Evolutionary conservation across 2,329 filamentous ascomycete species (phyloP), one percentile per base, ranked within the genome.

Genomic region (Sporothrix mexicana): DNA sequence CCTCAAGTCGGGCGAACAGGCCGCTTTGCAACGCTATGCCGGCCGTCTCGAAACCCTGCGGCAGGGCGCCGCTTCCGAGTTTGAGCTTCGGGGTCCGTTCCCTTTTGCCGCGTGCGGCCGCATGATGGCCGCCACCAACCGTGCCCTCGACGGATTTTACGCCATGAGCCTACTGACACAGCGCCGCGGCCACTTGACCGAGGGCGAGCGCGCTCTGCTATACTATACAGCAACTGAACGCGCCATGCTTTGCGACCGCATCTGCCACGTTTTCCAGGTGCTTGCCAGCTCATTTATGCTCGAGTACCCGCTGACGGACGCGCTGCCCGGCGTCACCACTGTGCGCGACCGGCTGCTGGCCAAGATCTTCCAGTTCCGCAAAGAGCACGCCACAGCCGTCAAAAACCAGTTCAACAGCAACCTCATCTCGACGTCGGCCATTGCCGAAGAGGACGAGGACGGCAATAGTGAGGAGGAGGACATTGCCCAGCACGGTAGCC

Each of bases 151-250:
- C 81, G 92, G 93, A 51, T 98, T 99, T 81, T 95, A 98, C 79
- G 94, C 95, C 69, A 97, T 99, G 93, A 97, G 95, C 75, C 89
- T 98, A 12, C 91, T 98, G 75, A 94, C 97, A 51, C 87, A 92
- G 78, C 95, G 95, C 78, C 93, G 95, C 47, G 85, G 91, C 12
- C 88, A 88, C 51, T 88, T 93, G 0, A 94, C 91, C 2, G 88
- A 91, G 36, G 95, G 95, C 3, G 95, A 98, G 82, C 90, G 91
- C 72, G 91, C 92, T 9, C 87, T 98, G 51, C 84, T 99, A 51
- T 87, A 88, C 75, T 94, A 93, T 80, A 98, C 96, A 1, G 87
- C 89, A 4, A 85, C 88, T 9, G 95, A 99, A 81, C 89, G 96
- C 70, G 88, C 88, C 10, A 90, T 95, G 74, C 86, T 99, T 45